A percentile compares a stretch with the other conserved stretches of the same genome.
These are phyloP conservation scores for Fusarium poae DNA, from an alignment of 2,329 filamentous ascomycete genomes.

Conservation along the genomic window DNA sequence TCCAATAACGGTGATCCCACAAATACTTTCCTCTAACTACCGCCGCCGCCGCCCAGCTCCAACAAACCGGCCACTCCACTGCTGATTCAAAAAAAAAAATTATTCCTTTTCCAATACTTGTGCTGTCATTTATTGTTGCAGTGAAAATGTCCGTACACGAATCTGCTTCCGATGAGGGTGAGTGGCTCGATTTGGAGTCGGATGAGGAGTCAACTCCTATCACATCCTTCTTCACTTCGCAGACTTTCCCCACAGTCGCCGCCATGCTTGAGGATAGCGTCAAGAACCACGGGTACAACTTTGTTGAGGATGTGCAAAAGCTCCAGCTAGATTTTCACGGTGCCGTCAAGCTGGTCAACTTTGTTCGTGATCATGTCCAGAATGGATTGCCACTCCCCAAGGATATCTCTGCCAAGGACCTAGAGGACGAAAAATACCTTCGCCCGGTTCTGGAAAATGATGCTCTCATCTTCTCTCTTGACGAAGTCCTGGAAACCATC, in stretches of 20 bases:
- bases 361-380: slow-evolving; percentile 64
- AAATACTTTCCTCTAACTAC: slow-evolving; percentile 41
- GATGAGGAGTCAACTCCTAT: slow-evolving; percentile 74
- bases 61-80: slow-evolving; percentile 19
- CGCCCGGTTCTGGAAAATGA: slow-evolving; percentile 91
- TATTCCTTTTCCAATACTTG: slow-evolving; percentile 55
- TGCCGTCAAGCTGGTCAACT: slow-evolving; percentile 81
- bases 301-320: slow-evolving; percentile 69
- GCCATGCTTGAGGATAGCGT: slow-evolving; percentile 78
- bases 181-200: slow-evolving; percentile 68
- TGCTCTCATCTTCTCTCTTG: slow-evolving; percentile 86
- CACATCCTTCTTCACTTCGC: slow-evolving; percentile 76
- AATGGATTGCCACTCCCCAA: slow-evolving; percentile 63
- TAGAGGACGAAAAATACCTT: slow-evolving; percentile 84
- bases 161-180: slow-evolving; percentile 59
- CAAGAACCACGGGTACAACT: slow-evolving; percentile 75
- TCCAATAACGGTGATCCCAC: slow-evolving; percentile 56
- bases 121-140: slow-evolving; percentile 52
- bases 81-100: slow-evolving; percentile 4
- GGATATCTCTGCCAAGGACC: slow-evolving; percentile 70
- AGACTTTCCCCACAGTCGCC: slow-evolving; percentile 72
- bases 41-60: slow-evolving; percentile 10
- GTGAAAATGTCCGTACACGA: slow-evolving; percentile 49
- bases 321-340: slow-evolving; percentile 78
- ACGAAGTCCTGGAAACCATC: slow-evolving; percentile 71